Evolutionary conservation across 2,329 filamentous ascomycete genomes (phyloP).

Genomic region (Tolypocladium ophioglossoides): DNA sequence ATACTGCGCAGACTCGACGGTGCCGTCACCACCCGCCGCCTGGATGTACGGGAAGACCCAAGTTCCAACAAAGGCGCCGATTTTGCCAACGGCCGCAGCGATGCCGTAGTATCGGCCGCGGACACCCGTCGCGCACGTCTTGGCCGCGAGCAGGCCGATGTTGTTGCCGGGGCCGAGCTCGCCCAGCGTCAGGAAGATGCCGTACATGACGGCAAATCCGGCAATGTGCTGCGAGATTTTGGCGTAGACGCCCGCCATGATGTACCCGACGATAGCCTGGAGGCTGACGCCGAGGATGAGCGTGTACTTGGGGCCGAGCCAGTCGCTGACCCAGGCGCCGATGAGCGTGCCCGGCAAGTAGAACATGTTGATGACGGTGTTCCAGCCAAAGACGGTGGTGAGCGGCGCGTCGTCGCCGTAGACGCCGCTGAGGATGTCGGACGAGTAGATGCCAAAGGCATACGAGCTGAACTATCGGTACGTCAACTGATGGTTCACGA

Average conservation of each 20-base stretch:
- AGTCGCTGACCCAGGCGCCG: conserved; percentile 69
- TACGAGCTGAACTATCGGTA: conserved; percentile 59
- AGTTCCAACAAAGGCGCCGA: conserved; percentile 76
- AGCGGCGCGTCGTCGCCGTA: conserved; percentile 49
- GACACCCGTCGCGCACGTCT: conserved; percentile 82
- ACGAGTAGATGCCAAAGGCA: conserved; percentile 77
- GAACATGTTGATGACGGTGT: conserved; percentile 78
- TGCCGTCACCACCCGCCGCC: conserved; percentile 43
- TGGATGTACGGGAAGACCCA: conserved; percentile 71
- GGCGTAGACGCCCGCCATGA: conserved; percentile 74
- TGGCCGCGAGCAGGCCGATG: conserved; percentile 77
- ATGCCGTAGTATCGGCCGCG: conserved; percentile 64
- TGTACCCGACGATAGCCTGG: conserved; percentile 74
- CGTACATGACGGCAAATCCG: conserved; percentile 25
- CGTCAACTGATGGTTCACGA: background rate
- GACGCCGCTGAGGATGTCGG: conserved; percentile 58
- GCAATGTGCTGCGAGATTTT: conserved; percentile 47
- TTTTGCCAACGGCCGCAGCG: conserved; percentile 63
- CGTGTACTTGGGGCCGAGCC: conserved; percentile 66
- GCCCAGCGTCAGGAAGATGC: conserved; percentile 26
- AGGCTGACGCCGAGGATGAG: conserved; percentile 58
- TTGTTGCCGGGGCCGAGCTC: conserved; percentile 78
- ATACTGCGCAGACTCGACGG: conserved; percentile 59
- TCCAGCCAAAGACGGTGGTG: conserved; percentile 79
- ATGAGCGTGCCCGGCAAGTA: conserved; percentile 75